Evolutionary conservation across 2,329 filamentous ascomycete species (phyloP), one percentile per base, ranked within the genome.

Genomic region (Fusarium pseudograminearum): DNA sequence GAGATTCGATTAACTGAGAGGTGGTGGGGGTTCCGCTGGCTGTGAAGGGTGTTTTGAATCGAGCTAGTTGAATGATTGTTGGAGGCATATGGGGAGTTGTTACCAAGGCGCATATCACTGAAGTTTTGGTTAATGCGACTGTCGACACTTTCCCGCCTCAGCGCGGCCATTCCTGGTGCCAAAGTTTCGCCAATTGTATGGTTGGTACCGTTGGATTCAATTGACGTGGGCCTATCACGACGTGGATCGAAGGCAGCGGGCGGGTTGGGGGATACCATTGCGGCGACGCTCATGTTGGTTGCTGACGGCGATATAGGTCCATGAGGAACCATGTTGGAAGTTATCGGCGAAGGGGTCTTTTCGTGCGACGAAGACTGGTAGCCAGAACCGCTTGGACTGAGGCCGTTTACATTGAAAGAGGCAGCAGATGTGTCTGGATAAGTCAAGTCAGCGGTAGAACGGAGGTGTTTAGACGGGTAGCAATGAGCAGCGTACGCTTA

Each of bases 61-160:
- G 92, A 94, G 3, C 89, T 89, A 5, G 91, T 91, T 3, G 91
- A 94, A 57, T 90, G 89, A 78, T 94, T 94, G 73, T 91, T 89
- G 77, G 89, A 93, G 26, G 91, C 87, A 74, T 94, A 94, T 2
- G 91, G 91, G 3, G 84, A 85, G 46, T 86, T 86, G 46, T 86
- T 86, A 53, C 89, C 88, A 50, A 94, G 84, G 70, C 89, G 85
- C 79, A 94, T 85, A 46, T 92, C 90, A 59, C 85, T 87, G 78
- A 94, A 90, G 45, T 86, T 87, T 69, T 89, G 88, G 74, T 93
- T 92, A 77, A 94, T 90, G 67, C 91, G 87, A 78, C 91, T 93
- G 78, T 94, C 92, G 7, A 94, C 90, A 73, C 92, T 94, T 80
- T 93, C 92, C 54, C 92, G 87, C 61, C 91, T 86, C 48, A 90